A percentile compares a stretch with the other conserved stretches of the same genome.
Conservation (phyloP, 2,329 filamentous ascomycete species). For the Aspergillus thermomutatus region DNA sequence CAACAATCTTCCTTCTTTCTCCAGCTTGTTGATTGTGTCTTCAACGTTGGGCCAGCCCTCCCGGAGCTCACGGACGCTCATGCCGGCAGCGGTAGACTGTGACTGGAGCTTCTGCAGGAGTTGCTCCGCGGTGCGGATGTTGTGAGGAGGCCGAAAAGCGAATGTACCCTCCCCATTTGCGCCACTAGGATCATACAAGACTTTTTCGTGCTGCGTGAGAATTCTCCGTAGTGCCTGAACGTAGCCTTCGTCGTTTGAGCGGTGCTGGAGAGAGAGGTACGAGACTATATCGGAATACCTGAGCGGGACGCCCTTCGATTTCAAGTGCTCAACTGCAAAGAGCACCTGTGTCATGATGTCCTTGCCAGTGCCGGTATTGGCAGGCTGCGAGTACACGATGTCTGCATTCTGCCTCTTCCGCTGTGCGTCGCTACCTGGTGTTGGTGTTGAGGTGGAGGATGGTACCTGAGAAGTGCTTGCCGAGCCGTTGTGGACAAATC, state of each 20-base stretch:
- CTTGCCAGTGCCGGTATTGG: constrained; percentile 69
- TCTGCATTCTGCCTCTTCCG: constrained; percentile 58
- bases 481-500: constrained; percentile 53
- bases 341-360: constrained; percentile 85
- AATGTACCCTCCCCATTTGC: constrained; percentile 74
- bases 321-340: constrained; percentile 80
- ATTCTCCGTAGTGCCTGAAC: constrained; percentile 65
- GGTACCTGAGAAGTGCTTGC: constrained; percentile 56
- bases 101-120: constrained; percentile 77
- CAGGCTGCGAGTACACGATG: constrained; percentile 70
- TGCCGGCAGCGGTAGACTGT: constrained; percentile 74
- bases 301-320: constrained; percentile 65
- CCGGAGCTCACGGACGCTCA: constrained; percentile 85
- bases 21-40: constrained; percentile 71
- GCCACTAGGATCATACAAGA: constrained; percentile 53
- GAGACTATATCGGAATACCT: constrained; percentile 73
- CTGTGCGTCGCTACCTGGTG: constrained; percentile 43
- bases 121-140: constrained; percentile 73
- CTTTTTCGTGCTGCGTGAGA: constrained; percentile 64
- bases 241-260: constrained; percentile 54
- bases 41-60: constrained; percentile 92
- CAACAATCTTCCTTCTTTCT: constrained; percentile 73
- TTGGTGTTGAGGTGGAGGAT: constrained; percentile 33
- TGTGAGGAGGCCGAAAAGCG: constrained; percentile 77
- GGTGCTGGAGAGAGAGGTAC: constrained; percentile 70